Evolutionary conservation across 1,284 basidiomycete species (phyloP).

Genomic region (Sporisorium sorghi): DNA sequence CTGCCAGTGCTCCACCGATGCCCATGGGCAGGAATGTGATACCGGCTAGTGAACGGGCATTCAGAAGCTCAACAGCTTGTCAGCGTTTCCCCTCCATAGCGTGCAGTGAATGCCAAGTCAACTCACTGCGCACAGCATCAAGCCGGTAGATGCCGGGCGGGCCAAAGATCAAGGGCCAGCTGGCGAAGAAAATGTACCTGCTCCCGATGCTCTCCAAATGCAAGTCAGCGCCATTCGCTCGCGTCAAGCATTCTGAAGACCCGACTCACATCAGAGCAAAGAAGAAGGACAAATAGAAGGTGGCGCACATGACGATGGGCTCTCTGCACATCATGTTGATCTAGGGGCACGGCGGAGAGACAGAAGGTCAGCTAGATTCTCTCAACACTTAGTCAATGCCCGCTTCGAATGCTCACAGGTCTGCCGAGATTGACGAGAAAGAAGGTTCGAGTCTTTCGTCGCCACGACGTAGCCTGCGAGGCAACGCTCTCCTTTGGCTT

Average conservation of each 20-base stretch:
- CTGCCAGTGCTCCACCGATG: slow-evolving; percentile 22
- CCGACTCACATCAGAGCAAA: slow-evolving; percentile 44
- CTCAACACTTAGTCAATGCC: too few relatives aligned
- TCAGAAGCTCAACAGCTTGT: not conserved
- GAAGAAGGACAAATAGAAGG: slow-evolving; percentile 44
- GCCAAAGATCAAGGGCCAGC: slow-evolving; percentile 48
- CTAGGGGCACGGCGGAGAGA: not conserved
- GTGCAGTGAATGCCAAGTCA: not conserved
- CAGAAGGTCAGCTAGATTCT: not conserved
- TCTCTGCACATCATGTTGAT: slow-evolving; percentile 45
- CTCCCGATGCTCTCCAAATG: not conserved
- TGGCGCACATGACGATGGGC: slow-evolving; percentile 44
- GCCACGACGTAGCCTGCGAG: not conserved
- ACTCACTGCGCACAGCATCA: slow-evolving; percentile 34
- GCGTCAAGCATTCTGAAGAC: not conserved
- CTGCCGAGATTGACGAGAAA: slow-evolving; percentile 27
- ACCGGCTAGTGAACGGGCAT: slow-evolving; percentile 11
- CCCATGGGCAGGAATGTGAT: slow-evolving; percentile 42
- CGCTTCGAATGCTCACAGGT: slow-evolving; percentile 27
- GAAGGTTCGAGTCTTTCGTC: slow-evolving; percentile 13
- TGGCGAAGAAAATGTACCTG: slow-evolving; percentile 47
- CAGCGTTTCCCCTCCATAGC: not conserved
- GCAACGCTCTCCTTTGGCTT: not conserved
- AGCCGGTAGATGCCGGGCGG: slow-evolving; percentile 41
- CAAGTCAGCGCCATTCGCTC: not conserved